These are phyloP conservation scores for Linnemannia zychae DNA, from an alignment of 192 early-diverging fungal genomes.

Conservation along the genomic window DNA sequence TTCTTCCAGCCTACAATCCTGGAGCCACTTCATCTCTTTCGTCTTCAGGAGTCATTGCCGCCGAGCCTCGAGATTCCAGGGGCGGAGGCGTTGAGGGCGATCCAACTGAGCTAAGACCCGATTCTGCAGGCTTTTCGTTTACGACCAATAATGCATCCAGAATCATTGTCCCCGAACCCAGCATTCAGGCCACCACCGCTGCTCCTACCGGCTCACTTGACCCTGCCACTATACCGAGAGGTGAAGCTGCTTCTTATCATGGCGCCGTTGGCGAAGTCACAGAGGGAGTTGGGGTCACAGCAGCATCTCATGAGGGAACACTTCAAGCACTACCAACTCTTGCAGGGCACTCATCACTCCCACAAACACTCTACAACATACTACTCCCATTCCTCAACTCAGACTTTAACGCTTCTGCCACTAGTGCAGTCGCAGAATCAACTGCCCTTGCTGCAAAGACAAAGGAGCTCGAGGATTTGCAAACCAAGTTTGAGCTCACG, in stretches of 20 bases:
- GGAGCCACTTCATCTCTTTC: background rate
- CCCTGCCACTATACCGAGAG: background rate
- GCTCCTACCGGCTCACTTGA: background rate
- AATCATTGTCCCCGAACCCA: slow-evolving; percentile 14
- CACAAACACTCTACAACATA: background rate
- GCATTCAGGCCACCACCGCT: background rate
- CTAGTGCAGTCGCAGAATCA: background rate
- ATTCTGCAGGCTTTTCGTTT: background rate
- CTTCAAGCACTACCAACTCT: background rate
- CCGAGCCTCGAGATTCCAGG: background rate
- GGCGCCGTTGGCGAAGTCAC: background rate
- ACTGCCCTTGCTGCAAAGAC: background rate
- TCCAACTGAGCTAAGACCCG: background rate
- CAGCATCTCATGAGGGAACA: background rate
- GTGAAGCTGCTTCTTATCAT: slow-evolving; percentile 13
- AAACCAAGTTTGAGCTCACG: background rate
- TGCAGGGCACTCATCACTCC: background rate
- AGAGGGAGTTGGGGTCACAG: background rate
- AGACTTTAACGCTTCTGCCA: background rate
- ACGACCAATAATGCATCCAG: background rate
- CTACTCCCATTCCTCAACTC: background rate
- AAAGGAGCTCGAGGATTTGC: slow-evolving; percentile 12
- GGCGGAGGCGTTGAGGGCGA: background rate
- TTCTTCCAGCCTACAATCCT: background rate
- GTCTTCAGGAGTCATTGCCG: background rate